Conservation (phyloP, 805 yeast genomes). For the Pichia phayaonensis region DNA sequence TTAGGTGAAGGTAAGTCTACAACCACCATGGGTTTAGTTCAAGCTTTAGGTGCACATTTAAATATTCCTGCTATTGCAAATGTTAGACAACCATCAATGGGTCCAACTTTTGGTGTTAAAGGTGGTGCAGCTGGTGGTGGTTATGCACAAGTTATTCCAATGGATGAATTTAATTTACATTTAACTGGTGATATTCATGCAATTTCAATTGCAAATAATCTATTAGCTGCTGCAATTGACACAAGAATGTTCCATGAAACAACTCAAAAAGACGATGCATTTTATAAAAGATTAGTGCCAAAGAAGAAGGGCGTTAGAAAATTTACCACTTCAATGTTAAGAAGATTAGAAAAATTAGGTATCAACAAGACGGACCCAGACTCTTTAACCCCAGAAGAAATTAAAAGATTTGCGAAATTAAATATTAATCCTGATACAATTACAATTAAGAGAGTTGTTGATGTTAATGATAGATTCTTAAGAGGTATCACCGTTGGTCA, state of each 20-base stretch:
- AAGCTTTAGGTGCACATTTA: conserved; percentile 72
- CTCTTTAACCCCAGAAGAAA: conserved; percentile 64
- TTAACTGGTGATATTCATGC: conserved; percentile 85
- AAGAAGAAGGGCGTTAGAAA: conserved; percentile 61
- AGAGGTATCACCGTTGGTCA: conserved; percentile 75
- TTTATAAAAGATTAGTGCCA: conserved; percentile 71
- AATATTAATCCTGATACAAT: conserved; percentile 74
- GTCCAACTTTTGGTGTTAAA: conserved; percentile 81
- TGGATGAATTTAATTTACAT: conserved; percentile 85
- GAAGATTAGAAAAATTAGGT: conserved; percentile 60
- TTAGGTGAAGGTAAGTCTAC: conserved; percentile 83
- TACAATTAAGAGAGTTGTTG: conserved; percentile 80
- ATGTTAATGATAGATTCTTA: conserved; percentile 73
- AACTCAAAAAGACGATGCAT: conserved; percentile 65
- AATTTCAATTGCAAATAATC: conserved; percentile 72
- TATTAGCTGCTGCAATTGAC: conserved; percentile 79
- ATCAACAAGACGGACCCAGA: conserved; percentile 65
- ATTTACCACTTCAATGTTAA: conserved; percentile 61
- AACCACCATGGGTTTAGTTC: conserved; percentile 76
- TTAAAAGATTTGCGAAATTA: conserved; percentile 54
- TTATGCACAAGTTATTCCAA: conserved; percentile 78
- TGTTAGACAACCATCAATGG: conserved; percentile 85
- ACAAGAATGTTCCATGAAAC: conserved; percentile 79
- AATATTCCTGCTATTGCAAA: conserved; percentile 65
- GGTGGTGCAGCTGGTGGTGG: conserved; percentile 95